Evolutionary conservation across 2,329 filamentous ascomycete species (phyloP), one percentile per base, ranked within the genome.

Genomic region (Penicillium sp.): DNA sequence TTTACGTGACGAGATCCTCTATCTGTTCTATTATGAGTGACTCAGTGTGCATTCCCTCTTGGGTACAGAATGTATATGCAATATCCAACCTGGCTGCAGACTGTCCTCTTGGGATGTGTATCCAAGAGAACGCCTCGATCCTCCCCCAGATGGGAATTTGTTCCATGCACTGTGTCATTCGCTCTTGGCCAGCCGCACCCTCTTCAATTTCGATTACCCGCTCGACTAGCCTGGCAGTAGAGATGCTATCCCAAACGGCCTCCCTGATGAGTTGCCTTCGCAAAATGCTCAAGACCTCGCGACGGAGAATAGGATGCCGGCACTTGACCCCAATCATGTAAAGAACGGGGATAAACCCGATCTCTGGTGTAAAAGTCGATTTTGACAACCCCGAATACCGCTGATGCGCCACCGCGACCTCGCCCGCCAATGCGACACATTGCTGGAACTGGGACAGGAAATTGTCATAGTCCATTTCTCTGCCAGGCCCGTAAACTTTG

Each of bases 171-270:
- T 46, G 59, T 58, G 18, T 43, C 34, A 45, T 56, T 11, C 33
- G 45, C 14, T n/a, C 55, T 46, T 48, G 51, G 26, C 45, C 54
- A 54, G 13, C n/a, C 43, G 19, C 58, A 33, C 56, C 55, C 61
- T 74, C 71, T 61, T 75, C 71, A 60, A 75, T 68, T 50, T 71
- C 67, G 7, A 73, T 69, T n/a, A 73, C 57, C 36, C 68, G 58
- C 60, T 72, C 69, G 26, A 74, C 49, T 5, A 72, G 57, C 47
- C 49, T 64, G 13, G 69, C 68, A 37, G 68, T 51, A 50, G 40
- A 58, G 24, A 63, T 55, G 47, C 70, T 75, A 60, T 73, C 67
- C 71, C 71, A 75, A 56, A 66, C 62, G 8, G 66, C 71, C 55
- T 75, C 72, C 48, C 62, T 65, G 37, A 71, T 58, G 16, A 9